Percentiles rank a stretch among this genome's conserved stretches.
These are phyloP conservation scores for Thermothelomyces thermophilus DNA, from an alignment of 2,329 filamentous ascomycete species.

Conservation along the genomic window DNA sequence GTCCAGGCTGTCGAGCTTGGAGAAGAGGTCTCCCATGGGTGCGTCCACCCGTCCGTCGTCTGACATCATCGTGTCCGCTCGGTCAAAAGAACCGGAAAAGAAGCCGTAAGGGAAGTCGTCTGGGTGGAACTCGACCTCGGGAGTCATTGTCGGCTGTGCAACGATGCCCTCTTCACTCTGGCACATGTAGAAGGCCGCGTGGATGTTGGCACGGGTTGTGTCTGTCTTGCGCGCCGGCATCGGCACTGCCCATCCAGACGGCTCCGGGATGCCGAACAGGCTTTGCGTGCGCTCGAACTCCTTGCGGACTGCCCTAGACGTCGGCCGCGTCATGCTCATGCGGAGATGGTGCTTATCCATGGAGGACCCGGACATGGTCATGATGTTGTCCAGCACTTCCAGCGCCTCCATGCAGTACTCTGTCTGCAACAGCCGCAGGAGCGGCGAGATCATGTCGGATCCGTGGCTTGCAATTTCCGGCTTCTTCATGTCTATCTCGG, in stretches of 20 bases:
- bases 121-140: constrained; percentile 85
- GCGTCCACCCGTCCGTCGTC: constrained; percentile 68
- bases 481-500: constrained; percentile 87
- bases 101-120: constrained; percentile 84
- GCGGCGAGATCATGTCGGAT: constrained; percentile 88
- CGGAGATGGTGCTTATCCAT: constrained; percentile 91
- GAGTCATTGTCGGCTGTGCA: constrained; percentile 60
- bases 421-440: constrained; percentile 82
- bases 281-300: constrained; percentile 93
- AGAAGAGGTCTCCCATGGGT: constrained; percentile 76
- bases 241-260: constrained; percentile 93
- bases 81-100: constrained; percentile 60
- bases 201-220: constrained; percentile 82
- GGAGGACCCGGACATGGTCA: constrained; percentile 84
- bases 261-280: constrained; percentile 91
- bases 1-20: constrained; percentile 70
- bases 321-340: constrained; percentile 95
- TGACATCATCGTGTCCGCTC: constrained; percentile 88
- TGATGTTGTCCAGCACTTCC: constrained; percentile 87
- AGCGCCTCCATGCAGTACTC: constrained; percentile 90
- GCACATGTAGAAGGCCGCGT: constrained; percentile 93
- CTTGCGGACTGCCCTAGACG: constrained; percentile 78
- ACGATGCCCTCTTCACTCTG: constrained; percentile 56
- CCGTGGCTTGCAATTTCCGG: constrained; percentile 85
- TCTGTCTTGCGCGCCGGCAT: constrained; percentile 85